Conservation (phyloP, 2,329 filamentous ascomycete species). For the Talaromyces amestolkiae region DNA sequence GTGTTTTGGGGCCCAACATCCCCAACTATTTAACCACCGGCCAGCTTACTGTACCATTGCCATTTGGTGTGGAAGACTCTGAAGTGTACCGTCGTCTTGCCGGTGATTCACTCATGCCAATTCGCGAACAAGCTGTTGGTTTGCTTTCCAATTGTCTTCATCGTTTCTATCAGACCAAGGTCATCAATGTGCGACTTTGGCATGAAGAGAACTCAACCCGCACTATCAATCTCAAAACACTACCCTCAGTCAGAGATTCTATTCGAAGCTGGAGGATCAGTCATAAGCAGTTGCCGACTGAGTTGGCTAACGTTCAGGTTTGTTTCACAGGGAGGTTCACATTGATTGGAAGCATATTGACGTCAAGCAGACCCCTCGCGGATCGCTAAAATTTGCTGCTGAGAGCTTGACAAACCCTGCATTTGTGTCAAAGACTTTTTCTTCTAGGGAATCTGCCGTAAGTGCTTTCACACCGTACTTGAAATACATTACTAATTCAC, state of each 20-base stretch:
- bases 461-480: not conserved
- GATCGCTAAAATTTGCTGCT: slow-evolving; percentile 48
- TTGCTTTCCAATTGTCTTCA: slow-evolving; percentile 77
- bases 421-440: slow-evolving; percentile 68
- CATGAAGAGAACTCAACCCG: slow-evolving; percentile 67
- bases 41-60: slow-evolving; percentile 75
- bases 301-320: slow-evolving; percentile 34
- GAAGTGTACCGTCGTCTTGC: slow-evolving; percentile 79
- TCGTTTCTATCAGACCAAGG: slow-evolving; percentile 77
- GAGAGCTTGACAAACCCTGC: slow-evolving; percentile 65
- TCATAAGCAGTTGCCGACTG: slow-evolving; percentile 50
- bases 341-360: slow-evolving; percentile 18
- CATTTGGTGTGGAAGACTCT: slow-evolving; percentile 77
- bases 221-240: slow-evolving; percentile 63
- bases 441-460: slow-evolving; percentile 52
- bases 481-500: slow-evolving; percentile 17
- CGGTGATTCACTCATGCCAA: slow-evolving; percentile 67
- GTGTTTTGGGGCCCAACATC: slow-evolving; percentile 73
- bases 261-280: slow-evolving; percentile 71
- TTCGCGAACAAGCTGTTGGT: slow-evolving; percentile 73
- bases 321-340: slow-evolving; percentile 11
- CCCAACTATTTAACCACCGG: slow-evolving; percentile 79
- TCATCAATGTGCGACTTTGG: slow-evolving; percentile 78
- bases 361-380: slow-evolving; percentile 25
- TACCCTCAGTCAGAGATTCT: slow-evolving; percentile 54